phyloP scores from a whole-genome alignment of 2,329 filamentous ascomycete genomes.

The Leptographium lundbergii region DNA sequence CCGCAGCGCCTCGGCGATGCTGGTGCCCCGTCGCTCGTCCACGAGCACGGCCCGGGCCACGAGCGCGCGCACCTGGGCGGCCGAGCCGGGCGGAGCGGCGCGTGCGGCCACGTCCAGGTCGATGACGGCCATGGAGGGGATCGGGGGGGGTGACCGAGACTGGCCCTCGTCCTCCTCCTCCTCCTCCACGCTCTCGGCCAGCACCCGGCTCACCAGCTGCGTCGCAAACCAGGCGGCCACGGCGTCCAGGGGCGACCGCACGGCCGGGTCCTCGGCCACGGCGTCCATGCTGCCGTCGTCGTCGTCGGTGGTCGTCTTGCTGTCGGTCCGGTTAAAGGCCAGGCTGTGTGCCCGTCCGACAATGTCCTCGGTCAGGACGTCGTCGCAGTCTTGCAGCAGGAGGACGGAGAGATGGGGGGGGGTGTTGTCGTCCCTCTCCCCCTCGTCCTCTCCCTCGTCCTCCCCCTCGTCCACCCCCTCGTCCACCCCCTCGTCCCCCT shows the following conservation, averaged over 20 bases:
- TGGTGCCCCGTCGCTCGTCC: conserved; percentile 38
- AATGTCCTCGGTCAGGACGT: conserved; percentile 65
- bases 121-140: no score
- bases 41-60: conserved; percentile 46
- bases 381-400: conserved; percentile 67
- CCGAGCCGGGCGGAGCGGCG: conserved; percentile 66
- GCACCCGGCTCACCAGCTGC: conserved; percentile 54
- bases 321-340: conserved; percentile 72
- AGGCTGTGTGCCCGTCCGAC: conserved; percentile 81
- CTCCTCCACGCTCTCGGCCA: conserved; percentile 49
- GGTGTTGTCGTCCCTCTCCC: conserved; percentile 40
- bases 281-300: conserved; percentile 55
- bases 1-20: conserved; percentile 43
- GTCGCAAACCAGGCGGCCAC: conserved; percentile 87
- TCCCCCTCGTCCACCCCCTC: conserved; percentile 15
- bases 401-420: conserved; percentile 66
- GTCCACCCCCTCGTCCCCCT: conserved; percentile 42
- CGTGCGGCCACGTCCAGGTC: conserved; percentile 54
- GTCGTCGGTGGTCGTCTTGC: conserved; percentile 39
- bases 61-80: conserved; percentile 49
- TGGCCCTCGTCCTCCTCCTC: conserved; percentile 18
- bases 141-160: no score
- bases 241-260: conserved; percentile 78
- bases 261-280: conserved; percentile 73
- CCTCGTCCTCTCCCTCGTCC: no score